Evolutionary conservation across 2,329 filamentous ascomycete species (phyloP).

Genomic region (Sporothrix protearum): DNA sequence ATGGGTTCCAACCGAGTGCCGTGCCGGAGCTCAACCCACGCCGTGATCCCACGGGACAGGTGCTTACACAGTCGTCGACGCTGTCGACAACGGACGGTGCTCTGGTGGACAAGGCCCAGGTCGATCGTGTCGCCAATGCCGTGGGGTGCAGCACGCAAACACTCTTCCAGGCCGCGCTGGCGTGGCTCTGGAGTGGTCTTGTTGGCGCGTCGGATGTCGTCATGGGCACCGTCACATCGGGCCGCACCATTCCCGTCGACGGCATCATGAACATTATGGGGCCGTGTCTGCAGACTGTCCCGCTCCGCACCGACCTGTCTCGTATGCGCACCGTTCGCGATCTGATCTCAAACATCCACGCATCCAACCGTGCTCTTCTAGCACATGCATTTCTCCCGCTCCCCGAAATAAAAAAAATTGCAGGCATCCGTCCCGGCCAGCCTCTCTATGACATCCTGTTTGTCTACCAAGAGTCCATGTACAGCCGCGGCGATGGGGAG

Average conservation of each 20-base stretch:
- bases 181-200: conserved; percentile 63
- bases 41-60: neutral
- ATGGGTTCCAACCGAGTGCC: conserved; percentile 50
- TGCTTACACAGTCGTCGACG: conserved; percentile 31
- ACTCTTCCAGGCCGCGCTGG: conserved; percentile 70
- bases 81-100: conserved; percentile 35
- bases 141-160: conserved; percentile 61
- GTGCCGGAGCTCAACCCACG: conserved; percentile 57
- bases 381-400: conserved; percentile 62
- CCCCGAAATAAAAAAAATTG: conserved; percentile 63
- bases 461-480: conserved; percentile 76
- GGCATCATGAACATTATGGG: conserved; percentile 72
- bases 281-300: conserved; percentile 74
- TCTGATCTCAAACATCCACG: conserved; percentile 61
- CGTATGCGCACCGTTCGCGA: conserved; percentile 53
- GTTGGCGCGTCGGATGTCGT: conserved; percentile 62
- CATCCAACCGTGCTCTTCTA: conserved; percentile 62
- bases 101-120: conserved; percentile 34
- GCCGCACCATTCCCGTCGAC: conserved; percentile 67
- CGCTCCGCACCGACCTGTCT: conserved; percentile 61
- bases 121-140: conserved; percentile 39
- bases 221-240: conserved; percentile 78
- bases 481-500: conserved; percentile 31
- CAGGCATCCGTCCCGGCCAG: conserved; percentile 52
- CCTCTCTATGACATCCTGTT: conserved; percentile 73